phyloP scores from a whole-genome alignment of 768 basidiomycete genomes.

The Mycena kentingensis region DNA sequence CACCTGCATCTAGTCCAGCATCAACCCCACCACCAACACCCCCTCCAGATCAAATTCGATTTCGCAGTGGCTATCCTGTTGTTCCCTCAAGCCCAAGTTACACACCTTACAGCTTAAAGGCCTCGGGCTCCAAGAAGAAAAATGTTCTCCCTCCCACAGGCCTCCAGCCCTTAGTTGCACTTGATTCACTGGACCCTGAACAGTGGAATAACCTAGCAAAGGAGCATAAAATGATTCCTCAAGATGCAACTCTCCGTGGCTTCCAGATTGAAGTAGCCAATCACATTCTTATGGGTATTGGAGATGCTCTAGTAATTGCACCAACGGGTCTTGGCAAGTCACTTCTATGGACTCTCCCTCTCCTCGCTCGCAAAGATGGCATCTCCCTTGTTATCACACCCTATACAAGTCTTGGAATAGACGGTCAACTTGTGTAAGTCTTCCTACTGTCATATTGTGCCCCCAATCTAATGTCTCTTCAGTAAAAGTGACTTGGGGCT shows the following conservation, averaged over 20 bases:
- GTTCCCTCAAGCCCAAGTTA: too few species aligned
- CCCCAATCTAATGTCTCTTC: background rate
- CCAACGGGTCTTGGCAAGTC: slow-evolving; percentile 30
- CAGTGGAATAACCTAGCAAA: slow-evolving; percentile 4
- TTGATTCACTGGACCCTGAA: background rate
- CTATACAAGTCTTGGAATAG: slow-evolving; percentile 27
- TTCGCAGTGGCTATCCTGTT: too few species aligned
- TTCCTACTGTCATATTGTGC: background rate
- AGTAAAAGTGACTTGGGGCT: slow-evolving; percentile 5
- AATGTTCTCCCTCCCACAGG: too few species aligned
- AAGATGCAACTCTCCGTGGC: background rate
- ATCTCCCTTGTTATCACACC: slow-evolving; percentile 27
- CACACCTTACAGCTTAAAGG: too few species aligned
- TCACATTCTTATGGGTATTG: slow-evolving; percentile 10
- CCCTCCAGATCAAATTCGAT: too few species aligned
- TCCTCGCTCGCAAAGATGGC: slow-evolving; percentile 22
- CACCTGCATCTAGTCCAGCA: too few species aligned
- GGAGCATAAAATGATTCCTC: background rate
- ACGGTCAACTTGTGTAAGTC: slow-evolving; percentile 22
- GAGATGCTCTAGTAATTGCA: slow-evolving; percentile 23
- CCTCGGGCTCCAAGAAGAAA: too few species aligned
- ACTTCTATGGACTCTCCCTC: slow-evolving; percentile 22
- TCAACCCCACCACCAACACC: too few species aligned
- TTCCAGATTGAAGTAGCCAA: slow-evolving; percentile 26
- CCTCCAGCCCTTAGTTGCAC: background rate